These are phyloP conservation scores for Capsicum rhomboideum DNA, from an alignment of 257 asterid genomes.

Conservation along the genomic window DNA sequence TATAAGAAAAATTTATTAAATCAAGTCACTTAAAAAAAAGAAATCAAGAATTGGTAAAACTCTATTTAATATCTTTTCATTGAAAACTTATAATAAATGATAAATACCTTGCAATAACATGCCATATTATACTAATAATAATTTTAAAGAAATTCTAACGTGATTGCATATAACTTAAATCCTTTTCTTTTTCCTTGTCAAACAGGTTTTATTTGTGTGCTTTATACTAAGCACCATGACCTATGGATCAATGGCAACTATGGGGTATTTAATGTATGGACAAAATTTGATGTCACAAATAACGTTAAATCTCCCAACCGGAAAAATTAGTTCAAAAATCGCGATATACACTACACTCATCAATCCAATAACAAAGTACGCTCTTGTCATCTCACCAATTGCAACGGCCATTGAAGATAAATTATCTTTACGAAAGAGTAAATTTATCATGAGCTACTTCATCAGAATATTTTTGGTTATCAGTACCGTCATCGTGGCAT, in stretches of 20 bases:
- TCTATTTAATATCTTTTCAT: background rate
- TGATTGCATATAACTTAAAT: background rate
- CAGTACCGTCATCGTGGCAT: slow-evolving; percentile 8
- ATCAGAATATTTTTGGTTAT: slow-evolving; percentile 8
- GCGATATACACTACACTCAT: slow-evolving; percentile 39
- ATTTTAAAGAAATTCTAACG: background rate
- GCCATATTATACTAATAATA: background rate
- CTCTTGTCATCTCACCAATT: slow-evolving; percentile 8
- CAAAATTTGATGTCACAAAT: slow-evolving; percentile 21
- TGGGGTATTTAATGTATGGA: slow-evolving; percentile 51
- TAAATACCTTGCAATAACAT: background rate
- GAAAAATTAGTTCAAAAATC: slow-evolving; percentile 24
- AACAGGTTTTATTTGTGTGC: slow-evolving; percentile 37
- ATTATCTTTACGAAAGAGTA: background rate
- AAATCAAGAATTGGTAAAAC: background rate
- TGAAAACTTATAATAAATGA: no score
- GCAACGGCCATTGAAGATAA: slow-evolving; percentile 9
- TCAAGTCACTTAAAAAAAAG: no score
- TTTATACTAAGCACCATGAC: slow-evolving; percentile 28
- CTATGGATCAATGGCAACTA: slow-evolving; percentile 40
- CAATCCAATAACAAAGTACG: slow-evolving; percentile 12
- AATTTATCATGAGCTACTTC: background rate
- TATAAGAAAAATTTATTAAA: no score
- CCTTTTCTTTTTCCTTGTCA: background rate
- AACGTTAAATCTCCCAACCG: slow-evolving; percentile 31